A percentile compares a stretch with the other conserved stretches of the same genome.
phyloP scores from a whole-genome alignment of 2,329 filamentous ascomycete genomes.

The Coniella lustricola region DNA sequence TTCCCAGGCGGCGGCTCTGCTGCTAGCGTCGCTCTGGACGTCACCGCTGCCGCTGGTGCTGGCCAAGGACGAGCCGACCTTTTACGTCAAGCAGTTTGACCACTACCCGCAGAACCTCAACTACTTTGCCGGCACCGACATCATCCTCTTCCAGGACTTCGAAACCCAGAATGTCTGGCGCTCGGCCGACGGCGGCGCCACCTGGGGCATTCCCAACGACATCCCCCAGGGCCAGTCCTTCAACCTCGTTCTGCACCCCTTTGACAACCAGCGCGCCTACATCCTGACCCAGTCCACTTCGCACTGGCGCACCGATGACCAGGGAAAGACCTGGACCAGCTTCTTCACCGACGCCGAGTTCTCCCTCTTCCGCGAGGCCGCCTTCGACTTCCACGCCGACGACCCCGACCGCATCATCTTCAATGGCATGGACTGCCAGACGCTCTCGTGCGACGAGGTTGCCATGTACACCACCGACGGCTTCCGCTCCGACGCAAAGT shows the following conservation, averaged over 20 bases:
- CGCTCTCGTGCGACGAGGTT: slow-evolving; percentile 56
- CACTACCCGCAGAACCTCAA: slow-evolving; percentile 62
- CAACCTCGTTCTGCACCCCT: slow-evolving; percentile 68
- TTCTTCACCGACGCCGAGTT: slow-evolving; percentile 60
- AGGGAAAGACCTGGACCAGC: slow-evolving; percentile 70
- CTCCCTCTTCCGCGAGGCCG: slow-evolving; percentile 42
- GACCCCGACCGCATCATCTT: slow-evolving; percentile 84
- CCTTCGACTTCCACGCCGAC: slow-evolving; percentile 71
- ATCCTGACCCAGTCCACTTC: slow-evolving; percentile 60
- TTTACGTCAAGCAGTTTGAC: slow-evolving; percentile 60
- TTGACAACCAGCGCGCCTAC: slow-evolving; percentile 72
- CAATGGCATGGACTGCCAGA: slow-evolving; percentile 63
- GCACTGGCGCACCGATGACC: slow-evolving; percentile 80
- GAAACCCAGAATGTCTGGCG: slow-evolving; percentile 61
- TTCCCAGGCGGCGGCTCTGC: slow-evolving; percentile 41
- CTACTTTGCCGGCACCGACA: slow-evolving; percentile 88
- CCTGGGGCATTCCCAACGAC: slow-evolving; percentile 61
- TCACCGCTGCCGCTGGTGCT: slow-evolving; percentile 32
- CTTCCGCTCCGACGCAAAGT: slow-evolving; percentile 61
- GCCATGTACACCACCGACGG: slow-evolving; percentile 76
- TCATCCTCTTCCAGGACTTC: slow-evolving; percentile 67
- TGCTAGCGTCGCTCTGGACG: slow-evolving; percentile 39
- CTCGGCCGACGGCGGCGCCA: slow-evolving; percentile 72
- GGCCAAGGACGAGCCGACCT: slow-evolving; percentile 58
- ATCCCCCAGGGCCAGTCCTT: slow-evolving; percentile 57